These are phyloP conservation scores for Gaeumannomyces sp. DNA, from an alignment of 2,329 filamentous ascomycete species.

Conservation along the genomic window DNA sequence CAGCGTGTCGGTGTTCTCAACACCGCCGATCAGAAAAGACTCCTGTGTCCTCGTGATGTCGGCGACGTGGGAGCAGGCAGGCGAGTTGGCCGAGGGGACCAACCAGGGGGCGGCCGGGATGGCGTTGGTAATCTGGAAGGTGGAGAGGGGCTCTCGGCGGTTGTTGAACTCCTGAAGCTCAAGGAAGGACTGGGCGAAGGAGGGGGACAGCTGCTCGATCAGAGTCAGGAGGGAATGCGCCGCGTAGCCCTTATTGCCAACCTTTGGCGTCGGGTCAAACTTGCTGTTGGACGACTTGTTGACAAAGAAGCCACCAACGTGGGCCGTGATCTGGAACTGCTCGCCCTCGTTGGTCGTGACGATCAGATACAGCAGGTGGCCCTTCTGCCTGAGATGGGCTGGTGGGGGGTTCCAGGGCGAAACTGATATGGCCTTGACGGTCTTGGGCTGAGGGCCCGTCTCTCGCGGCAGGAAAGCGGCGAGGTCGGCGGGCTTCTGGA, in stretches of 20 bases:
- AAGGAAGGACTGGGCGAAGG: constrained; percentile 71
- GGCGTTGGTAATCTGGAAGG: constrained; percentile 92
- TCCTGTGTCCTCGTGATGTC: constrained; percentile 90
- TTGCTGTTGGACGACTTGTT: constrained; percentile 94
- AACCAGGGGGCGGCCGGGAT: constrained; percentile 91
- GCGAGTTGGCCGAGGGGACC: constrained; percentile 62
- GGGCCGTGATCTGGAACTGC: constrained; percentile 86
- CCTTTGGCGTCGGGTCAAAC: constrained; percentile 83
- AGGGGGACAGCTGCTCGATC: constrained; percentile 72
- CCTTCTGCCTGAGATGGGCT: constrained; percentile 81
- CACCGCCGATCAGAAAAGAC: constrained; percentile 80
- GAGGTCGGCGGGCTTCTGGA: constrained; percentile 62
- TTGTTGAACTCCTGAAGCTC: constrained; percentile 79
- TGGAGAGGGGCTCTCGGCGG: constrained; percentile 78
- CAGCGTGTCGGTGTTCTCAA: constrained; percentile 89
- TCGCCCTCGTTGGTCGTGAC: constrained; percentile 91
- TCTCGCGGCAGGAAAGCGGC: constrained; percentile 64
- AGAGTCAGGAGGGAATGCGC: constrained; percentile 84
- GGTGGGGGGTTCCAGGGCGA: constrained; percentile 97
- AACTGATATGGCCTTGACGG: constrained; percentile 79
- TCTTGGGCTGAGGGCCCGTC: constrained; percentile 71
- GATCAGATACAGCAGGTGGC: constrained; percentile 85
- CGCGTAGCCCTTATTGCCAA: constrained; percentile 68
- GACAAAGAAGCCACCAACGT: constrained; percentile 92
- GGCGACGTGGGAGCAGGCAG: constrained; percentile 64